These are phyloP conservation scores for Quercus robur DNA, from an alignment of 306 rosid genomes.

Conservation along the genomic window DNA sequence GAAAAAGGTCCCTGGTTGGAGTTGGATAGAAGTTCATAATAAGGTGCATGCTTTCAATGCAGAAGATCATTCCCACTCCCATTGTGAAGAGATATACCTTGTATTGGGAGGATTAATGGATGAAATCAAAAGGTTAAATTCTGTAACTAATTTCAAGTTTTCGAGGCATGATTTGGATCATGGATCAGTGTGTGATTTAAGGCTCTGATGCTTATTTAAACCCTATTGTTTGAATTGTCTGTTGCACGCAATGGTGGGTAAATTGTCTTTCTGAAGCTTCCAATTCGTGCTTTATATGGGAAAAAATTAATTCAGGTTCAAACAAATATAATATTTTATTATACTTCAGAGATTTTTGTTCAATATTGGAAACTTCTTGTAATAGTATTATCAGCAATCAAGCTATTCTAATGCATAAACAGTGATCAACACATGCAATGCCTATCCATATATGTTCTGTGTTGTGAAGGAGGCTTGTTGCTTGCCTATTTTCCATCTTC, in stretches of 20 bases:
- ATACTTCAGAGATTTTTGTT: neutral
- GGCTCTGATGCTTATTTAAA: neutral
- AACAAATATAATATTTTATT: no score
- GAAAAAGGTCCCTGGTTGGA: constrained; percentile 81
- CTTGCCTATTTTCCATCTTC: no score
- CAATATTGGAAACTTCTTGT: neutral
- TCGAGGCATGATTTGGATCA: constrained; percentile 21
- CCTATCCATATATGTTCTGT: no score
- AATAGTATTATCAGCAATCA: neutral
- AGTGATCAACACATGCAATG: no score
- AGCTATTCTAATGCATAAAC: neutral
- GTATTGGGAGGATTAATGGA: constrained; percentile 42
- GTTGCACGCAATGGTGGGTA: neutral
- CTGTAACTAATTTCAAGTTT: constrained; percentile 9
- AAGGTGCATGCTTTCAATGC: constrained; percentile 80
- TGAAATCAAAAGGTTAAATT: constrained; percentile 34
- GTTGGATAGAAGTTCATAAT: constrained; percentile 78
- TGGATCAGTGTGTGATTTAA: neutral
- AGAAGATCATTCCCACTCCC: constrained; percentile 63
- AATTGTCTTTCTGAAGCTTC: neutral
- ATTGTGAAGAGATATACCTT: constrained; percentile 38
- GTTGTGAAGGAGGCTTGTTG: no score
- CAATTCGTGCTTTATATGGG: neutral
- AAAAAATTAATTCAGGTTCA: neutral
- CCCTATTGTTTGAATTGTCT: neutral